These are phyloP conservation scores for Rauvolfia tetraphylla DNA, from an alignment of 257 asterid genomes.

Conservation along the genomic window DNA sequence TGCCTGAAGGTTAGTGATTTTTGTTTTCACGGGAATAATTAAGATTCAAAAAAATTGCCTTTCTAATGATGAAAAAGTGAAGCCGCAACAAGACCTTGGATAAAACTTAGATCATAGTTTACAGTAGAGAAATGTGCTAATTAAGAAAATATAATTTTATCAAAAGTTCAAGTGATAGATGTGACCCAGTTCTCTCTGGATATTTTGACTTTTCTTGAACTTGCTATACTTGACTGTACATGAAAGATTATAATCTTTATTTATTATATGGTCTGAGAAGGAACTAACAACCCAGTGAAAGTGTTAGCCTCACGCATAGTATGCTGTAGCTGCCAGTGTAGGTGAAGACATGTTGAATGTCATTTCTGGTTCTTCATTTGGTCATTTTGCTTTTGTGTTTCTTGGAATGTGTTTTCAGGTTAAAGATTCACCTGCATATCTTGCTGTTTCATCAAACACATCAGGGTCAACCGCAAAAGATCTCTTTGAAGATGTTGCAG, in stretches of 20 bases:
- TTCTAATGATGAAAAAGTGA: background rate
- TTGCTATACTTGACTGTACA: background rate
- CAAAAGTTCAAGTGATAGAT: background rate
- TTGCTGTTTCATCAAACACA: slow-evolving; percentile 75
- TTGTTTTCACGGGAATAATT: slow-evolving; percentile 12
- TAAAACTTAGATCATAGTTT: background rate
- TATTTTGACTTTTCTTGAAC: background rate
- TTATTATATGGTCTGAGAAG: background rate
- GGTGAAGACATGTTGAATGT: background rate
- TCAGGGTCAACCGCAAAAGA: slow-evolving; percentile 83
- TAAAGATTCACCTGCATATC: slow-evolving; percentile 75
- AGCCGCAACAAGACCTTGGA: background rate
- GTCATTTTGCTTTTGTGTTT: background rate
- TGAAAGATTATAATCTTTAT: background rate
- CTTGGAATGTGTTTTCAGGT: slow-evolving; percentile 44
- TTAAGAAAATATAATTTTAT: background rate
- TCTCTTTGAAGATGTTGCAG: slow-evolving; percentile 77
- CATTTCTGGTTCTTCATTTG: background rate
- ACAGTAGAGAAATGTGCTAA: background rate
- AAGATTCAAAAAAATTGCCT: background rate
- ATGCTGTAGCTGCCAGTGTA: background rate
- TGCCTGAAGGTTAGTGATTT: slow-evolving; percentile 55
- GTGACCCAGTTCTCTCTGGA: background rate
- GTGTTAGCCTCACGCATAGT: background rate
- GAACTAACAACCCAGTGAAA: background rate